Conservation (phyloP, 371 early-diverging fungal species). For the Circinella umbellata region DNA sequence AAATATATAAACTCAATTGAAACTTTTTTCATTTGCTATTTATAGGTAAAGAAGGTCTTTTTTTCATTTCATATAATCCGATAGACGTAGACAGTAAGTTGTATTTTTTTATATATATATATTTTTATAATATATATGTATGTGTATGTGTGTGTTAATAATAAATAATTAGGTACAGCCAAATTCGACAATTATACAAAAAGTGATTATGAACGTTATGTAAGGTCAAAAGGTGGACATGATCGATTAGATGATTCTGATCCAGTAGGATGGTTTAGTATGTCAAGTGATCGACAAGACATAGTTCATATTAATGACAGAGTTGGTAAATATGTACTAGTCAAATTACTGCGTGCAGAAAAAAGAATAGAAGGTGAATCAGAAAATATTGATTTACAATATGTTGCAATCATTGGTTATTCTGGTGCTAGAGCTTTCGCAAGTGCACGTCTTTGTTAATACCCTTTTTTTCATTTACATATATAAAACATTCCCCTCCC, state of each 20-base stretch:
- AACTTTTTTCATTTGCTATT: neutral
- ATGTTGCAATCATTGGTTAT: conserved; percentile 37
- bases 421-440: conserved; percentile 16
- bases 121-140: neutral
- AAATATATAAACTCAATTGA: too few relatives aligned
- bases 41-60: conserved; percentile 34
- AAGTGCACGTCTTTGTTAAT: conserved; percentile 13
- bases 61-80: conserved; percentile 30
- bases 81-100: conserved; percentile 21
- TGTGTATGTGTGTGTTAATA: neutral
- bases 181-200: conserved; percentile 22
- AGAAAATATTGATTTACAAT: conserved; percentile 43
- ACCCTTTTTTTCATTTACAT: neutral
- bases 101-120: neutral
- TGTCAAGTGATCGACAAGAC: conserved; percentile 22
- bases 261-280: conserved; percentile 34
- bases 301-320: conserved; percentile 22
- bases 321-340: conserved; percentile 31
- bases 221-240: neutral
- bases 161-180: conserved; percentile 11
- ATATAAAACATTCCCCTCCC: neutral
- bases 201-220: conserved; percentile 19
- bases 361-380: conserved; percentile 29
- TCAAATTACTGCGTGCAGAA: conserved; percentile 36
- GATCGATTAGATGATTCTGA: conserved; percentile 22